These are phyloP conservation scores for Monosporozyma siamensis DNA, from an alignment of 805 yeast genomes.

Conservation along the genomic window DNA sequence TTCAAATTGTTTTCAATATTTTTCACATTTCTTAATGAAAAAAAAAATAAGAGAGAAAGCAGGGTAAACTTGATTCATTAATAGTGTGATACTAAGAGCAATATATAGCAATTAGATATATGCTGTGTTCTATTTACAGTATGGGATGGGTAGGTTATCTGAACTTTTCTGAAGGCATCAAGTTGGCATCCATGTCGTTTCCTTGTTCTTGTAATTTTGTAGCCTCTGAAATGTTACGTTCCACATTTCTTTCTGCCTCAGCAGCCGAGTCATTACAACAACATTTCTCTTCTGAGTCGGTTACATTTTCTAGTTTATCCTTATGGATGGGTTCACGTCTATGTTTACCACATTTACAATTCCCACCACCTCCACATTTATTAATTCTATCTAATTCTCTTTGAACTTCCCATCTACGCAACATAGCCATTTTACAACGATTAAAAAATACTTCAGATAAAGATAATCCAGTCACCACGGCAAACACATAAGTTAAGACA, in stretches of 20 bases:
- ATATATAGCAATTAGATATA: no score
- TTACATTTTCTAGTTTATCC: not conserved
- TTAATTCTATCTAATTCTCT: slow-evolving; percentile 20
- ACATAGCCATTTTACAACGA: slow-evolving; percentile 32
- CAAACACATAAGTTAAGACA: slow-evolving; percentile 60
- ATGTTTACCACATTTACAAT: slow-evolving; percentile 26
- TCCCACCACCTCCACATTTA: slow-evolving; percentile 23
- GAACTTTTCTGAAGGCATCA: slow-evolving; percentile 22
- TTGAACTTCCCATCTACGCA: slow-evolving; percentile 28
- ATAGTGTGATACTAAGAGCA: no score
- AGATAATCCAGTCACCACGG: slow-evolving; percentile 59
- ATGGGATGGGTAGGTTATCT: no score
- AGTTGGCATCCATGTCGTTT: slow-evolving; percentile 26
- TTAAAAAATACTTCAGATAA: slow-evolving; percentile 64
- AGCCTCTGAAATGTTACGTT: slow-evolving; percentile 18
- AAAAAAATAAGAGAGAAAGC: no score
- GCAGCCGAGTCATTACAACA: slow-evolving; percentile 9
- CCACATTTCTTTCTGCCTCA: slow-evolving; percentile 17
- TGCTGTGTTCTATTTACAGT: no score
- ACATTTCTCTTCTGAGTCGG: slow-evolving; percentile 5
- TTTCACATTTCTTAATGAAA: no score
- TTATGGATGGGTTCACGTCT: not conserved
- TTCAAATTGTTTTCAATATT: no score
- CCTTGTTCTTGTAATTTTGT: slow-evolving; percentile 24
- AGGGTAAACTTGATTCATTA: no score